Evolutionary conservation across 495 filamentous ascomycete species (phyloP).

Genomic region (Jackrogersella multiformis): DNA sequence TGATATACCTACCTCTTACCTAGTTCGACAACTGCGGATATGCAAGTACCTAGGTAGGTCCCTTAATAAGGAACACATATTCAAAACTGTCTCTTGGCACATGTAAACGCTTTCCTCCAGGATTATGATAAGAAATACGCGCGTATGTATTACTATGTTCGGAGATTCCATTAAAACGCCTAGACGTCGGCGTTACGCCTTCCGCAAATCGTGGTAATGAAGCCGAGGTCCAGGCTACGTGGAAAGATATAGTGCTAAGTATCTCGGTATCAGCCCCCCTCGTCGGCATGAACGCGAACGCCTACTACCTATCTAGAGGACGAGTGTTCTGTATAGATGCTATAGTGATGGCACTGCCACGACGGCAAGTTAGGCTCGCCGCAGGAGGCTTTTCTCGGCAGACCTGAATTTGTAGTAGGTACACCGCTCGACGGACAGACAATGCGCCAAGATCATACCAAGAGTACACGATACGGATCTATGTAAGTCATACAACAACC

Average conservation of each 20-base stretch:
- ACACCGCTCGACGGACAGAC: conserved; percentile 29
- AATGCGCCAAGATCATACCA: conserved; percentile 36
- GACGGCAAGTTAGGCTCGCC: conserved; percentile 29
- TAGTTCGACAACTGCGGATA: no score
- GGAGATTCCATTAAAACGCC: conserved; percentile 21
- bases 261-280: neutral
- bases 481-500: conserved; percentile 28
- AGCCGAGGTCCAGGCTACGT: conserved; percentile 1
- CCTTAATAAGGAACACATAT: conserved; percentile 4
- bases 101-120: conserved; percentile 7
- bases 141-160: conserved; percentile 19
- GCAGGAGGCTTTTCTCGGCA: conserved; percentile 32
- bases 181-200: conserved; percentile 14
- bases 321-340: neutral
- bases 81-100: conserved; percentile 17
- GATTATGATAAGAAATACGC: conserved; percentile 10
- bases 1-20: no score
- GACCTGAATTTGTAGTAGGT: conserved; percentile 22
- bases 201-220: conserved; percentile 10
- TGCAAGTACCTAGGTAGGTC: neutral
- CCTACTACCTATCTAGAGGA: neutral
- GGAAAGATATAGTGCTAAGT: neutral
- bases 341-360: neutral
- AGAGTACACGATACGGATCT: conserved; percentile 27
- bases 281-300: neutral